Percentiles rank a stretch among this genome's conserved stretches.
phyloP scores from a whole-genome alignment of 2,329 filamentous ascomycete genomes.

The Fonsecaea pugnacius region DNA sequence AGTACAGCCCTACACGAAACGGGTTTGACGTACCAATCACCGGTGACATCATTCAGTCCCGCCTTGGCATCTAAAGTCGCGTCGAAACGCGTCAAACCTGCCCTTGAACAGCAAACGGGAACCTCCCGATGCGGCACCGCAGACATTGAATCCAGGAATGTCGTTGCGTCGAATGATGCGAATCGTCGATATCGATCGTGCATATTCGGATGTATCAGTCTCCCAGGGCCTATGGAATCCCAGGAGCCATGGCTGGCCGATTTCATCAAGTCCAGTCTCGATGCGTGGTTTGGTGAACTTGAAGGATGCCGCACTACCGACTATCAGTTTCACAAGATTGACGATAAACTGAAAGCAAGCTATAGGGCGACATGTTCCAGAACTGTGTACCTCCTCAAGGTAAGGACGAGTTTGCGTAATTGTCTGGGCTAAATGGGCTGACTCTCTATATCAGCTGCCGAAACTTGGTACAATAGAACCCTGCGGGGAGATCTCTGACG shows the following conservation, averaged over 20 bases:
- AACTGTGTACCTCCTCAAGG: conserved; percentile 4
- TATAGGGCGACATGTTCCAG: neutral
- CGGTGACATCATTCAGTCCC: too few relatives aligned
- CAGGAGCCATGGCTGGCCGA: conserved; percentile 24
- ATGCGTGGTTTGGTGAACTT: conserved; percentile 11
- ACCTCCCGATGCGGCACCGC: neutral
- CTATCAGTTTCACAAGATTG: conserved; percentile 6
- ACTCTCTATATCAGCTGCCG: neutral
- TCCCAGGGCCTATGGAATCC: conserved; percentile 10
- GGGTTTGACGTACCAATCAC: too few relatives aligned
- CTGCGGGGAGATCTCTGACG: conserved; percentile 21
- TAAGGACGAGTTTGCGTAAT: neutral
- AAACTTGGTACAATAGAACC: conserved; percentile 1
- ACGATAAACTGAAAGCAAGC: neutral
- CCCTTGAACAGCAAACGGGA: neutral
- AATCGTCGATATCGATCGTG: neutral
- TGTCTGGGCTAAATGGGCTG: neutral
- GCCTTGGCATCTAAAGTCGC: neutral
- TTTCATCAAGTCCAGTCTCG: conserved; percentile 15
- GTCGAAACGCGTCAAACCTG: conserved; percentile 1
- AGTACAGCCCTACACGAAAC: too few relatives aligned
- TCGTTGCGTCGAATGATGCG: neutral
- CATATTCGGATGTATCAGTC: neutral
- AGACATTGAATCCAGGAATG: neutral
- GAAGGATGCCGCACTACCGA: neutral